Conservation (phyloP, 148 eudicot species). For the Amaranthus hypochondriacus region DNA sequence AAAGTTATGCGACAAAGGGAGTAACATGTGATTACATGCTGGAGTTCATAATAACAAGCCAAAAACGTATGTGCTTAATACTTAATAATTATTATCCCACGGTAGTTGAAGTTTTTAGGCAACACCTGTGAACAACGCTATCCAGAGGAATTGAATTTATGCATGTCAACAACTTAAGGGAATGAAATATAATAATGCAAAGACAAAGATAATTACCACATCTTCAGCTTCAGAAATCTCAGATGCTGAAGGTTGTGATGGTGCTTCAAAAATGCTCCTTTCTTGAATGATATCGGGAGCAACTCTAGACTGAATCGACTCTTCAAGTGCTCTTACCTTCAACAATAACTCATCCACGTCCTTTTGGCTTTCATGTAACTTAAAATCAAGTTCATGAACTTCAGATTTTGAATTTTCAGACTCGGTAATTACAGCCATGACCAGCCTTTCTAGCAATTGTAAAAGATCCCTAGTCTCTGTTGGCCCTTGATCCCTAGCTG, state of each 20-base stretch:
- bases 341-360: slow-evolving; percentile 57
- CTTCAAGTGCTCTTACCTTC: slow-evolving; percentile 72
- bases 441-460: slow-evolving; percentile 58
- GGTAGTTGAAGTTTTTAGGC: background rate
- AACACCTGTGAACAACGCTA: background rate
- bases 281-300: slow-evolving; percentile 50
- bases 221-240: slow-evolving; percentile 94
- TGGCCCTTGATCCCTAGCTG: slow-evolving; percentile 35
- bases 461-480: slow-evolving; percentile 39
- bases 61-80: background rate
- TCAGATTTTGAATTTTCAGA: slow-evolving; percentile 60
- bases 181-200: slow-evolving; percentile 8
- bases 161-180: slow-evolving; percentile 4
- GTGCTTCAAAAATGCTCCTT: slow-evolving; percentile 55
- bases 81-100: background rate
- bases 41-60: background rate
- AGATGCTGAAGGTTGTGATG: slow-evolving; percentile 57
- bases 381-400: slow-evolving; percentile 55
- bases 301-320: slow-evolving; percentile 41
- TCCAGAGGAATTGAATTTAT: background rate
- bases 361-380: slow-evolving; percentile 70
- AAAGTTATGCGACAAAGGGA: too few species aligned
- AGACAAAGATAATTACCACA: slow-evolving; percentile 42
- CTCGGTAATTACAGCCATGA: slow-evolving; percentile 45
- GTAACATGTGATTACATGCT: background rate